Percentiles rank a stretch among this genome's conserved stretches.
phyloP scores from a whole-genome alignment of 148 eudicot species.

The Persicaria maculosa region DNA sequence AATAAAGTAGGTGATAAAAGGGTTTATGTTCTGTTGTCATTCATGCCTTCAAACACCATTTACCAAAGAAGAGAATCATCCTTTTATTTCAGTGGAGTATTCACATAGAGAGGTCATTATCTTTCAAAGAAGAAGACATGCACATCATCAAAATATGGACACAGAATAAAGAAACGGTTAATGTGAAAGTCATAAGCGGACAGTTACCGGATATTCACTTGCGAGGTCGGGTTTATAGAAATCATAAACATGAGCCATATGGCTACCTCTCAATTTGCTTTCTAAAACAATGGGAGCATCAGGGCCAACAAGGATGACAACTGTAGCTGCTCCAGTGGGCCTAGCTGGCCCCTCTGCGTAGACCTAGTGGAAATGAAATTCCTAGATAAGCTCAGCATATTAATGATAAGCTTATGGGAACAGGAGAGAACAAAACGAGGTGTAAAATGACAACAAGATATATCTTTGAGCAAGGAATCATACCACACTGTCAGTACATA shows the following conservation, averaged over 20 bases:
- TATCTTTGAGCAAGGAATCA: conserved; percentile 3
- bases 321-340: conserved; percentile 95
- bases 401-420: background rate
- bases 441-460: background rate
- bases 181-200: background rate
- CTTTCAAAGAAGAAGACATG: too few relatives aligned
- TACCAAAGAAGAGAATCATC: too few relatives aligned
- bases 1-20: too few relatives aligned
- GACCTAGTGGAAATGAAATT: conserved; percentile 43
- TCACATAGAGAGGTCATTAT: too few relatives aligned
- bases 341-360: conserved; percentile 98
- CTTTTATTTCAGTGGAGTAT: too few relatives aligned
- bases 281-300: conserved; percentile 92
- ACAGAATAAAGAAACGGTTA: too few relatives aligned
- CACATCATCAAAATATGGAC: too few relatives aligned
- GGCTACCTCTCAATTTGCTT: conserved; percentile 88
- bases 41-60: too few relatives aligned
- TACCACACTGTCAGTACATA: conserved; percentile 99
- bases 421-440: background rate
- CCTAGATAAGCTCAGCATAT: too few relatives aligned
- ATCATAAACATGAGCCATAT: conserved; percentile 95
- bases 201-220: conserved; percentile 94
- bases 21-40: too few relatives aligned
- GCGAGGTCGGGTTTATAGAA: conserved; percentile 98
- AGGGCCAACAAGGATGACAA: conserved; percentile 96